Conservation (phyloP, 2,329 filamentous ascomycete species). For the Penicillium concentricum region DNA sequence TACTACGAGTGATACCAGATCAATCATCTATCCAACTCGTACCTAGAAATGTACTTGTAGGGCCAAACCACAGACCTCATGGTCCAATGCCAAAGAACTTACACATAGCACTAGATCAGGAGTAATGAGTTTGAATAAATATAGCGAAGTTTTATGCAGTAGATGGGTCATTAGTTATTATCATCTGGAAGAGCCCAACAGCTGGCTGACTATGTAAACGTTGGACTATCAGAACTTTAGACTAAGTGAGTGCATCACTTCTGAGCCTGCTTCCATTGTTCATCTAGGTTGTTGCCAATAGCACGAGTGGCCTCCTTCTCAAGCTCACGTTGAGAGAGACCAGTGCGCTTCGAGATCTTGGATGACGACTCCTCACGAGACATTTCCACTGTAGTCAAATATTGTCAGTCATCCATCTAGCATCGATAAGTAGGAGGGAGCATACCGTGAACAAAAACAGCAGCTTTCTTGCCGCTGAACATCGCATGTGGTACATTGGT, state of each 20-base stretch:
- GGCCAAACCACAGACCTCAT: background rate
- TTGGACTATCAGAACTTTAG: too few relatives aligned
- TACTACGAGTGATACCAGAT: too few relatives aligned
- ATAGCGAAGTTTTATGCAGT: too few relatives aligned
- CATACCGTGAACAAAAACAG: constrained; percentile 59
- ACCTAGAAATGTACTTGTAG: background rate
- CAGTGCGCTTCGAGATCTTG: constrained; percentile 29
- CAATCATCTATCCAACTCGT: background rate
- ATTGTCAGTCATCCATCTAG: background rate
- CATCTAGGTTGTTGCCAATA: constrained; percentile 35
- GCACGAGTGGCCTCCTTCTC: constrained; percentile 28
- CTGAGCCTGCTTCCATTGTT: constrained; percentile 21
- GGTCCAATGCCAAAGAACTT: background rate
- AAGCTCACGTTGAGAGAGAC: constrained; percentile 23
- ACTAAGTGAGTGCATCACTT: background rate
- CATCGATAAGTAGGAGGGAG: background rate
- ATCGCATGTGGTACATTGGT: constrained; percentile 64
- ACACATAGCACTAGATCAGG: background rate
- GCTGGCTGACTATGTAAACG: background rate
- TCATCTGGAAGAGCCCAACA: background rate
- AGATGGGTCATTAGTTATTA: background rate
- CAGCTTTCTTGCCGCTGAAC: constrained; percentile 58
- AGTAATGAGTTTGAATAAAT: background rate
- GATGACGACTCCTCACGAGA: constrained; percentile 32
- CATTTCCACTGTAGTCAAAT: constrained; percentile 29